Conservation (phyloP, 345 rosid genomes). For the Laguncularia racemosa region DNA sequence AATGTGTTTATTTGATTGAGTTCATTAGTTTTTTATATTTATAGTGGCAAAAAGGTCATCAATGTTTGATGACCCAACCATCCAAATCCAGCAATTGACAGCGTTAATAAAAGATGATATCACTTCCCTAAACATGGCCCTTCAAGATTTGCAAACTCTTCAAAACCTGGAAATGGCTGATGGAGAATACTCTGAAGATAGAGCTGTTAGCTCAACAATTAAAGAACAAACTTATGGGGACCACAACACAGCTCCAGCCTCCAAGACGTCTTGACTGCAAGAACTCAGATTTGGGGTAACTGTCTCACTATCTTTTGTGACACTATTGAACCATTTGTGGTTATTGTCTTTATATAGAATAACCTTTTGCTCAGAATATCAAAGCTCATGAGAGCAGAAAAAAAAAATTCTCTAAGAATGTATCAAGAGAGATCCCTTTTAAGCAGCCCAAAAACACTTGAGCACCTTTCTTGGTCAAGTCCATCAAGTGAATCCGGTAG, state of each 20-base stretch:
- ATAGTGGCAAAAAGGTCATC: slow-evolving; percentile 82
- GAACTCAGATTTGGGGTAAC: slow-evolving; percentile 61
- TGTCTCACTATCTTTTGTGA: slow-evolving; percentile 1
- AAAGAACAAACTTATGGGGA: slow-evolving; percentile 75
- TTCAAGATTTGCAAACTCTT: slow-evolving; percentile 71
- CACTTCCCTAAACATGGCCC: slow-evolving; percentile 59
- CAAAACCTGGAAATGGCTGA: slow-evolving; percentile 76
- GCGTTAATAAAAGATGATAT: slow-evolving; percentile 77
- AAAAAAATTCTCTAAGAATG: slow-evolving; percentile 67
- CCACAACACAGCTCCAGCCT: slow-evolving; percentile 74
- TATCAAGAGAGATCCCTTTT: slow-evolving; percentile 47
- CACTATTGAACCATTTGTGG: slow-evolving; percentile 2
- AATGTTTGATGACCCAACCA: slow-evolving; percentile 72
- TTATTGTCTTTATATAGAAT: slow-evolving; percentile 3
- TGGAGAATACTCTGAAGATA: slow-evolving; percentile 68
- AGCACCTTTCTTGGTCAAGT: slow-evolving; percentile 90
- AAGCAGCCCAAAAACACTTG: slow-evolving; percentile 40
- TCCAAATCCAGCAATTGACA: slow-evolving; percentile 81
- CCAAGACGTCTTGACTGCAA: slow-evolving; percentile 66
- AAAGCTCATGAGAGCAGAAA: slow-evolving; percentile 89
- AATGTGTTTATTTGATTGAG: too few species aligned
- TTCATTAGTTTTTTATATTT: neutral
- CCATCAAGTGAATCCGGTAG: slow-evolving; percentile 34
- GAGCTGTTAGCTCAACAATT: slow-evolving; percentile 67
- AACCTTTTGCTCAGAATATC: slow-evolving; percentile 46